Evolutionary conservation across 257 asterid genomes (phyloP).

Genomic region (Eucommia ulmoides): DNA sequence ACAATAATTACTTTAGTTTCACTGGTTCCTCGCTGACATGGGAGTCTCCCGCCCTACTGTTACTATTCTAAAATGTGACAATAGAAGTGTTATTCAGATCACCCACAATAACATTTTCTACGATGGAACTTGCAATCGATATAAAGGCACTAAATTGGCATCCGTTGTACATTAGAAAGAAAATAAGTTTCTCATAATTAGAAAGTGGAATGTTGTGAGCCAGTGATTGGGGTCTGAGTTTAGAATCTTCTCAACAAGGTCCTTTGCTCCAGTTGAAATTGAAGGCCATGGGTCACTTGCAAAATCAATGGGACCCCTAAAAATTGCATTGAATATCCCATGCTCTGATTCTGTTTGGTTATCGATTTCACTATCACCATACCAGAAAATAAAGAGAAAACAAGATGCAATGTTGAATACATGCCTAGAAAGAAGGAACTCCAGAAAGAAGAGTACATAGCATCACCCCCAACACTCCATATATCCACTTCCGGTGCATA

Average conservation of each 20-base stretch:
- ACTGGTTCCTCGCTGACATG: no score
- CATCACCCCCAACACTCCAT: slow-evolving; percentile 97
- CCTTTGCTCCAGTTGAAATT: slow-evolving; percentile 83
- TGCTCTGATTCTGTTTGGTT: slow-evolving; percentile 82
- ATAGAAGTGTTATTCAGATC: neutral
- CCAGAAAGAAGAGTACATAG: slow-evolving; percentile 79
- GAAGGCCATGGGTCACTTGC: slow-evolving; percentile 90
- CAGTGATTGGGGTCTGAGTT: slow-evolving; percentile 70
- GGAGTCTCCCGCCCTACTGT: no score
- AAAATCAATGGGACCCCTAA: slow-evolving; percentile 76
- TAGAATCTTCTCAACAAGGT: slow-evolving; percentile 75
- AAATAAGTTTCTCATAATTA: slow-evolving; percentile 35
- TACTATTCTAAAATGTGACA: no score
- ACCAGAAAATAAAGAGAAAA: no score
- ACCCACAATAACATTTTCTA: neutral
- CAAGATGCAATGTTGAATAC: slow-evolving; percentile 6
- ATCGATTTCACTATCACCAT: no score
- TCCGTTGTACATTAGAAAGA: neutral
- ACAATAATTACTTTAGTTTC: no score
- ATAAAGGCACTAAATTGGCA: no score
- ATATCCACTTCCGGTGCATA: slow-evolving; percentile 93
- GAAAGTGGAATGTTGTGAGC: slow-evolving; percentile 69
- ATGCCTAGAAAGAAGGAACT: slow-evolving; percentile 95
- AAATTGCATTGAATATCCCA: slow-evolving; percentile 83
- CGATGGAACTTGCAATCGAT: neutral